Evolutionary conservation across 108 stramenopile species (phyloP).

Genomic region (Bacterosira constricta): DNA sequence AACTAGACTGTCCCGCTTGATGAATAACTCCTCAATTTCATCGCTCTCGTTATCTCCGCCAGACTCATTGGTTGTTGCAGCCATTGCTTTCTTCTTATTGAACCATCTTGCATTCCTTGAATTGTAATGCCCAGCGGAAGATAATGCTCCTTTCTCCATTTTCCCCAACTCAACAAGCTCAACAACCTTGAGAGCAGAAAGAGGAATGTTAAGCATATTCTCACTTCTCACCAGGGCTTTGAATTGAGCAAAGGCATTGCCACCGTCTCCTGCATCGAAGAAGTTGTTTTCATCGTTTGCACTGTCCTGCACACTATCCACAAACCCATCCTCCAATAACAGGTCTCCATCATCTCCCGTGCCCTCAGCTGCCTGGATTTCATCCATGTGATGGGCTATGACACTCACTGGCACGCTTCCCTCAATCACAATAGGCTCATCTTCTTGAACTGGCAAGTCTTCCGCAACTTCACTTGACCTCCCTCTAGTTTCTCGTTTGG

Average conservation of each 20-base stretch:
- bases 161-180: conserved; percentile 20
- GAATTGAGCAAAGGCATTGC: not conserved
- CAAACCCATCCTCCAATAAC: not conserved
- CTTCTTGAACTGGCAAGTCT: not conserved
- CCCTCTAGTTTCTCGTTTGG: not conserved
- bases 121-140: not conserved
- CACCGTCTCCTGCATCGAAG: conserved; percentile 8
- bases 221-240: not conserved
- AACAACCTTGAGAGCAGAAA: conserved; percentile 5
- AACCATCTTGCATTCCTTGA: not conserved
- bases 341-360: not conserved
- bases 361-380: not conserved
- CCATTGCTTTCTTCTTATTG: not conserved
- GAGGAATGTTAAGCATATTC: not conserved
- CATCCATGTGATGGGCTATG: too few species aligned
- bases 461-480: not conserved
- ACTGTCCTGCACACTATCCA: not conserved
- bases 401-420: too few species aligned
- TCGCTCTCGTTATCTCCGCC: not conserved
- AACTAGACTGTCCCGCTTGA: conserved; percentile 16
- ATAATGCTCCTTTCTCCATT: conserved; percentile 6
- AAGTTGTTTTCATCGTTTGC: not conserved
- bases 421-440: not conserved
- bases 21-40: not conserved
- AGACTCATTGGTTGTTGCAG: not conserved